Evolutionary conservation across 108 stramenopile species (phyloP).

Genomic region (Pelagomonas calceolata): DNA sequence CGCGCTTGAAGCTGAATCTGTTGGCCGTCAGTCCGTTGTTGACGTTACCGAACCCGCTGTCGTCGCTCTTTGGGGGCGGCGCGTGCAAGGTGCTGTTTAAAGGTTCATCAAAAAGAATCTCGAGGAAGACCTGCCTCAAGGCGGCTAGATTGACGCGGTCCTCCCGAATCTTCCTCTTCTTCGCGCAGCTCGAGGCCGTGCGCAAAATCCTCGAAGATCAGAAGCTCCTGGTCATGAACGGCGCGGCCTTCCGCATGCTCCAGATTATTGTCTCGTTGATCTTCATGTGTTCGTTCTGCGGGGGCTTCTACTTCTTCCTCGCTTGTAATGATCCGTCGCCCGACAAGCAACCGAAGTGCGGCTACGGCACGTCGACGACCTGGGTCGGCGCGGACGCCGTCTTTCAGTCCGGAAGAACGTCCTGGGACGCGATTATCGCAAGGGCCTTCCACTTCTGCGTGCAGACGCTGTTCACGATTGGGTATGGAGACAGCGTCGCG

Average conservation of each 20-base stretch:
- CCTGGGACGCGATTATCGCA: background rate
- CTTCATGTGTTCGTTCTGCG: background rate
- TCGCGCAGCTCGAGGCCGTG: background rate
- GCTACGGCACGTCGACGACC: constrained; percentile 4
- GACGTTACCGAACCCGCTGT: constrained; percentile 8
- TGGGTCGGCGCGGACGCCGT: background rate
- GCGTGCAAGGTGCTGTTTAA: background rate
- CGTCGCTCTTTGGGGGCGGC: background rate
- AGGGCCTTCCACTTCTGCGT: background rate
- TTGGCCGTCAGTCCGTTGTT: constrained; percentile 34
- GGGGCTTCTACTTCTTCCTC: background rate
- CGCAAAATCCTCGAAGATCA: background rate
- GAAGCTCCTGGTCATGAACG: background rate
- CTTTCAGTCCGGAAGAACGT: background rate
- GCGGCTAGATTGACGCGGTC: background rate
- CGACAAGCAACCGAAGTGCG: background rate
- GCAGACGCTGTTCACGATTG: constrained; percentile 49
- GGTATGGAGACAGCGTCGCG: constrained; percentile 42
- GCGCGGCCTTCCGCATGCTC: background rate
- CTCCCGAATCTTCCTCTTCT: background rate
- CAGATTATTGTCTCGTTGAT: background rate
- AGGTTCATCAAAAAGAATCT: background rate
- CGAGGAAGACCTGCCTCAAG: background rate
- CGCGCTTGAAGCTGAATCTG: constrained; percentile 27
- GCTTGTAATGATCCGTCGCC: background rate